Percentiles rank a stretch among this genome's conserved stretches.
These are phyloP conservation scores for Lachnellula suecica DNA, from an alignment of 2,329 filamentous ascomycete genomes.

Conservation along the genomic window DNA sequence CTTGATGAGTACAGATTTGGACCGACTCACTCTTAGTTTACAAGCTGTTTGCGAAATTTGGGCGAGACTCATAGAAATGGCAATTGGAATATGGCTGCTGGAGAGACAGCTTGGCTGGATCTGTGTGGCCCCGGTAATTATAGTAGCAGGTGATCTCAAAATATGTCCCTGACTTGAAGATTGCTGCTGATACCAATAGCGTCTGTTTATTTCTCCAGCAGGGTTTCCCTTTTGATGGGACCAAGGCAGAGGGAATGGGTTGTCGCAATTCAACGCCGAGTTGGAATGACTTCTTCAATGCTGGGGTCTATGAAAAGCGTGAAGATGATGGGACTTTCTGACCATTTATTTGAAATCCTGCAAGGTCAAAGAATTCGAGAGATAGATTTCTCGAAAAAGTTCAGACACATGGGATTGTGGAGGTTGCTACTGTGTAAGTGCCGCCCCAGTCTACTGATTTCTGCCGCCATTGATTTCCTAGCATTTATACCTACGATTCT, in stretches of 20 bases:
- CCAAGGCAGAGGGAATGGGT: constrained; percentile 36
- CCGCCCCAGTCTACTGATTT: constrained; percentile 59
- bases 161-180: not conserved
- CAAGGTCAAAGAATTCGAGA: constrained; percentile 26
- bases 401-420: constrained; percentile 20
- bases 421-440: constrained; percentile 16
- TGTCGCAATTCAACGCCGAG: constrained; percentile 39
- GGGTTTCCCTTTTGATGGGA: constrained; percentile 11
- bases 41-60: constrained; percentile 36
- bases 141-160: constrained; percentile 12
- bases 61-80: constrained; percentile 39
- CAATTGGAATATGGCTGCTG: constrained; percentile 38
- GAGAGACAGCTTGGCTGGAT: constrained; percentile 33
- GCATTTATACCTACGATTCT: constrained; percentile 14
- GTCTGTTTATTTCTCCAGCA: constrained; percentile 4
- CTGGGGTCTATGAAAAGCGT: constrained; percentile 42
- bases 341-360: constrained; percentile 33
- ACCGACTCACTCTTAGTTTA: constrained; percentile 28
- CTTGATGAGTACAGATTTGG: constrained; percentile 44
- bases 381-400: constrained; percentile 15
- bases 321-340: constrained; percentile 43
- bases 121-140: constrained; percentile 26
- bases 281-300: constrained; percentile 40
- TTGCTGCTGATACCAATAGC: constrained; percentile 3
- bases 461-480: constrained; percentile 4